phyloP scores from a whole-genome alignment of 1,284 basidiomycete genomes.

The Apiotrichum montevideense region DNA sequence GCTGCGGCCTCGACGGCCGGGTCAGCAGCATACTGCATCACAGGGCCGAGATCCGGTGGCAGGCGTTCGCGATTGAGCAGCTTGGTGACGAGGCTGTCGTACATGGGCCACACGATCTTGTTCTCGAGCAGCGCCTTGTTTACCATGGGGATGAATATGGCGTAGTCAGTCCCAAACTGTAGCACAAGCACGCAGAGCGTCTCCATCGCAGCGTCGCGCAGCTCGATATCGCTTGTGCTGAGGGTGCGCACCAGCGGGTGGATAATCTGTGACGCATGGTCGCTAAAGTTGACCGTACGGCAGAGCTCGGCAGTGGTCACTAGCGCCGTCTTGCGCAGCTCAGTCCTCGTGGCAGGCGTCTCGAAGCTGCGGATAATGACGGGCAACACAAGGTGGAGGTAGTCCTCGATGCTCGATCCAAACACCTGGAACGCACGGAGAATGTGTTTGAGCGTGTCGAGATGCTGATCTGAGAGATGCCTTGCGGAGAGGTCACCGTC shows the following conservation, averaged over 20 bases:
- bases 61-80: constrained; percentile 87
- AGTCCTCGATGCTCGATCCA: constrained; percentile 95
- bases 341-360: constrained; percentile 65
- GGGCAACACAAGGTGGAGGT: constrained; percentile 92
- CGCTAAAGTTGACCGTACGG: constrained; percentile 94
- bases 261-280: constrained; percentile 94
- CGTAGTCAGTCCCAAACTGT: constrained; percentile 93
- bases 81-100: constrained; percentile 82
- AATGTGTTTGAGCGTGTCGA: constrained; percentile 78
- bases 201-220: constrained; percentile 84
- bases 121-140: constrained; percentile 81
- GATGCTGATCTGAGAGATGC: constrained; percentile 62
- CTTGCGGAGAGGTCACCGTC: constrained; percentile 63
- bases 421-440: constrained; percentile 83
- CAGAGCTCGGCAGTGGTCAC: constrained; percentile 87
- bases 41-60: constrained; percentile 56
- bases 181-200: constrained; percentile 85
- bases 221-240: constrained; percentile 66
- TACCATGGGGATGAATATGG: constrained; percentile 94
- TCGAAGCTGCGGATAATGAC: constrained; percentile 92
- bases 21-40: constrained; percentile 46
- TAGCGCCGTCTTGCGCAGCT: constrained; percentile 80
- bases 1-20: constrained; percentile 22
- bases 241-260: constrained; percentile 90
- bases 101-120: constrained; percentile 74